Conservation (phyloP, 208 protist genomes). For the Chromosphaera perkinsii region DNA sequence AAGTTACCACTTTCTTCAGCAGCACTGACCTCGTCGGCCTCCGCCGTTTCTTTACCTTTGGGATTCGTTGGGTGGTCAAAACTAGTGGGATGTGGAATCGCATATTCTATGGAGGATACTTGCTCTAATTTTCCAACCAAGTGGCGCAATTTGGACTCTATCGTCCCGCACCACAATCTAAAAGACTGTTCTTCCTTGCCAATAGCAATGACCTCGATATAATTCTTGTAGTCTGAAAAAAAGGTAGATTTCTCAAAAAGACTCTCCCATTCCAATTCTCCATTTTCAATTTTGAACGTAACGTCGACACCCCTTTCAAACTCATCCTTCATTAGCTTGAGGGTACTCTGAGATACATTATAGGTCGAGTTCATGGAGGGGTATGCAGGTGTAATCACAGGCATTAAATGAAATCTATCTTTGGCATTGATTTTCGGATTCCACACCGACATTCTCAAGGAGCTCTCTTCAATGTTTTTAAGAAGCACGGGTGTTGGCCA, state of each 20-base stretch:
- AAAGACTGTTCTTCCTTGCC: not conserved
- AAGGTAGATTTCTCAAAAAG: conserved; percentile 7
- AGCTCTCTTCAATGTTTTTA: conserved; percentile 39
- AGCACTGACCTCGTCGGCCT: too few relatives aligned
- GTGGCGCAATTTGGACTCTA: not conserved
- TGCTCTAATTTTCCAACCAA: not conserved
- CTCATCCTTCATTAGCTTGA: conserved; percentile 82
- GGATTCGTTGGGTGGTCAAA: not conserved
- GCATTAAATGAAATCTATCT: conserved; percentile 64
- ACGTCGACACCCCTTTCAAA: conserved; percentile 71
- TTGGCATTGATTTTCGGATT: conserved; percentile 43
- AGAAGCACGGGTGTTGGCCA: conserved; percentile 60
- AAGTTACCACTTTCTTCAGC: too few relatives aligned
- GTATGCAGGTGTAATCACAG: conserved; percentile 93
- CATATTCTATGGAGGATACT: not conserved
- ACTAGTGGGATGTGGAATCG: not conserved
- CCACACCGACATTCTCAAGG: conserved; percentile 45
- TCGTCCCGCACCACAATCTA: not conserved
- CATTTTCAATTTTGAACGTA: not conserved
- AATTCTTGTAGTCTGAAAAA: conserved; percentile 12
- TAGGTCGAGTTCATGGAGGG: conserved; percentile 93
- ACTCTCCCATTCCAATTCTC: conserved; percentile 1
- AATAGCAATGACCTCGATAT: not conserved
- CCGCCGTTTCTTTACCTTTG: too few relatives aligned
- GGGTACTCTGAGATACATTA: conserved; percentile 87